Conservation (phyloP, 352 stramenopile species). For the Phytophthora pinifolia region DNA sequence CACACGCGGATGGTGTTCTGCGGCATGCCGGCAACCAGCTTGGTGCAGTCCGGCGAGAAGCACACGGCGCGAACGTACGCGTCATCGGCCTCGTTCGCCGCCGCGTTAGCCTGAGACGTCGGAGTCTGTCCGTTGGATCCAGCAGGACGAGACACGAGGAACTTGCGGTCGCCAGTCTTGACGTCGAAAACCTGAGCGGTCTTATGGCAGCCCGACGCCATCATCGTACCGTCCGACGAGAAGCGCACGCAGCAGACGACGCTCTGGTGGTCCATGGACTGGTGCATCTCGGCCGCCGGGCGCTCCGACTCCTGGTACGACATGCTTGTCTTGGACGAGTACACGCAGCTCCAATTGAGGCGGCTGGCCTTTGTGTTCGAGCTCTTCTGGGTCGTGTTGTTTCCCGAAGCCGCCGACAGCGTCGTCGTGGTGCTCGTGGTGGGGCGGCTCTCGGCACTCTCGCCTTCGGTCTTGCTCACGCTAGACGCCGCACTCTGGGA, state of each 20-base stretch:
- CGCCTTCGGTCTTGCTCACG: conserved; percentile 34
- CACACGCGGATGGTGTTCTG: conserved; percentile 88
- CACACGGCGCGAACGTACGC: conserved; percentile 84
- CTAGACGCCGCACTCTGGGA: conserved; percentile 37
- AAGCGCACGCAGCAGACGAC: conserved; percentile 88
- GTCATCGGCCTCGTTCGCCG: conserved; percentile 71
- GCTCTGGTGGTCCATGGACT: conserved; percentile 90
- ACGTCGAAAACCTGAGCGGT: conserved; percentile 87
- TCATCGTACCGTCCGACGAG: conserved; percentile 82
- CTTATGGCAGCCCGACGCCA: conserved; percentile 87
- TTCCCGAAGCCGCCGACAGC: conserved; percentile 37
- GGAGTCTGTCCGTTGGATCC: conserved; percentile 41
- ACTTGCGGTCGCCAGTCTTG: conserved; percentile 82
- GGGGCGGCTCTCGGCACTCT: conserved; percentile 24
- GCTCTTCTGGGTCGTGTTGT: conserved; percentile 69
- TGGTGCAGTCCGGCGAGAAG: conserved; percentile 84
- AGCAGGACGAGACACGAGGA: conserved; percentile 70
- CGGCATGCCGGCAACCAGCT: conserved; percentile 86
- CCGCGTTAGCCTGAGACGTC: conserved; percentile 42
- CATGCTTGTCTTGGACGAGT: conserved; percentile 69
- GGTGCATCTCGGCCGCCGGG: conserved; percentile 81
- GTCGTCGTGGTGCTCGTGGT: conserved; percentile 19
- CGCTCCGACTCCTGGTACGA: conserved; percentile 79
- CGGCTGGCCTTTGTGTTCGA: conserved; percentile 81
- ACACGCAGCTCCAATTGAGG: conserved; percentile 86